phyloP scores from a whole-genome alignment of 2,329 filamentous ascomycete species.

The Huntiella decipiens region DNA sequence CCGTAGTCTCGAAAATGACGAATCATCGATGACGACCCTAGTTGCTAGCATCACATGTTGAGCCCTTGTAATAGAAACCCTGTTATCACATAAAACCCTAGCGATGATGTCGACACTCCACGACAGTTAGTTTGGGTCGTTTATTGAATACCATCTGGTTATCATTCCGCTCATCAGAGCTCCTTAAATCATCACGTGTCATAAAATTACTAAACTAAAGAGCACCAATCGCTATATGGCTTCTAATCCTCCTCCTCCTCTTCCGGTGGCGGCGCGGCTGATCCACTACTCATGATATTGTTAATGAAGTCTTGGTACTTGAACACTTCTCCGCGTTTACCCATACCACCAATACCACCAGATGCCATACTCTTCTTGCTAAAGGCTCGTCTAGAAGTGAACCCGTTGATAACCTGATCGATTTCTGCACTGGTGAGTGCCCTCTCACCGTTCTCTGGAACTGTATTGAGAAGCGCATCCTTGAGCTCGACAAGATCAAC shows the following conservation, averaged over 20 bases:
- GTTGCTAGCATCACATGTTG: too few species aligned
- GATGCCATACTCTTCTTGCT: conserved; percentile 30
- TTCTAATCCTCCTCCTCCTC: conserved; percentile 7
- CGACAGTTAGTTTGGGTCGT: too few species aligned
- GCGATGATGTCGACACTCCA: too few species aligned
- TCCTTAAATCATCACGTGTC: too few species aligned
- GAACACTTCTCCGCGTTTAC: conserved; percentile 72
- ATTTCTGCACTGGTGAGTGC: conserved; percentile 54
- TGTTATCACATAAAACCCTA: too few species aligned
- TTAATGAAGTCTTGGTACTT: conserved; percentile 82
- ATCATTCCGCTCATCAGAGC: too few species aligned
- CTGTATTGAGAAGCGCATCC: conserved; percentile 65
- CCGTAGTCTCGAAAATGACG: too few species aligned
- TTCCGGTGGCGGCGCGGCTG: conserved; percentile 2
- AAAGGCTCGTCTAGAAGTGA: conserved; percentile 68
- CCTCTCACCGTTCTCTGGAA: conserved; percentile 51
- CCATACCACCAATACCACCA: conserved; percentile 17
- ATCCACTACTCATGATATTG: conserved; percentile 33
- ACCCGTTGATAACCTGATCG: conserved; percentile 72
- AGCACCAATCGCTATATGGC: background rate
- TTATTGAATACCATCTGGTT: too few species aligned
- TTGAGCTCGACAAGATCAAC: conserved; percentile 68
- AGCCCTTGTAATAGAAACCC: too few species aligned
- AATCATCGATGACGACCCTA: too few species aligned
- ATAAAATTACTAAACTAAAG: too few species aligned